A percentile compares a stretch with the other conserved stretches of the same genome.
phyloP scores from a whole-genome alignment of 495 filamentous ascomycete species.

The Beverwykella pulmonaria region DNA sequence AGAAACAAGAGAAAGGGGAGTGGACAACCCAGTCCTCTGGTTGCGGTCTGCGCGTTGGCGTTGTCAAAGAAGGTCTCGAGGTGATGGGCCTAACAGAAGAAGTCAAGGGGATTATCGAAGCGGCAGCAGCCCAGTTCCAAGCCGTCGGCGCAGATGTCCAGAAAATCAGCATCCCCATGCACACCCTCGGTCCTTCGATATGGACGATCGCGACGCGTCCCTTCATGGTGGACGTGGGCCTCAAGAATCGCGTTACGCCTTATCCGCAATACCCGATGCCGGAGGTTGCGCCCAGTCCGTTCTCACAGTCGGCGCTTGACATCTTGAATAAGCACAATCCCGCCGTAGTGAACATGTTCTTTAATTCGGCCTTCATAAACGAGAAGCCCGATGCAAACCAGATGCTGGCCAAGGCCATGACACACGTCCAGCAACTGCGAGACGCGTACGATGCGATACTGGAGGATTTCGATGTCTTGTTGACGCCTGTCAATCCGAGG shows the following conservation, averaged over 20 bases:
- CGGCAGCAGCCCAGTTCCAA: constrained; percentile 19
- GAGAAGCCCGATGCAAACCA: constrained; percentile 8
- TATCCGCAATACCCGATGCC: constrained; percentile 22
- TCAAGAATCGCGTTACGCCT: constrained; percentile 15
- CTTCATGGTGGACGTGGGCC: constrained; percentile 5
- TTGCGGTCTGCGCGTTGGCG: constrained; percentile 11
- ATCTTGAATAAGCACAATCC: constrained; percentile 28
- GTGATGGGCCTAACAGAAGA: constrained; percentile 20
- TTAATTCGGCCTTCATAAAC: constrained; percentile 19
- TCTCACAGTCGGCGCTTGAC: constrained; percentile 20
- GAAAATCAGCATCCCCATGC: constrained; percentile 27
- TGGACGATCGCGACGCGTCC: constrained; percentile 20
- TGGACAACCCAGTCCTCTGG: constrained; percentile 15
- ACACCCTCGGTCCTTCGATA: constrained; percentile 20
- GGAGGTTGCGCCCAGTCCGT: constrained; percentile 5
- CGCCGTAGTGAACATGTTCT: constrained; percentile 30
- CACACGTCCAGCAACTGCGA: constrained; percentile 19
- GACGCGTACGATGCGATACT: constrained; percentile 20
- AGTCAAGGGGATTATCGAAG: constrained; percentile 15
- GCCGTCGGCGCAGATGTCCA: constrained; percentile 19
- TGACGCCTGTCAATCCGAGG: constrained; percentile 23
- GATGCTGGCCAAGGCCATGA: constrained; percentile 14
- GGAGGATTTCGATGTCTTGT: constrained; percentile 22
- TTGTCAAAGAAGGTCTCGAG: constrained; percentile 20
- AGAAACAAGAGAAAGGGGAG: constrained; percentile 19